Conservation (phyloP, 441 rosid species). For the Geranium incanum region DNA sequence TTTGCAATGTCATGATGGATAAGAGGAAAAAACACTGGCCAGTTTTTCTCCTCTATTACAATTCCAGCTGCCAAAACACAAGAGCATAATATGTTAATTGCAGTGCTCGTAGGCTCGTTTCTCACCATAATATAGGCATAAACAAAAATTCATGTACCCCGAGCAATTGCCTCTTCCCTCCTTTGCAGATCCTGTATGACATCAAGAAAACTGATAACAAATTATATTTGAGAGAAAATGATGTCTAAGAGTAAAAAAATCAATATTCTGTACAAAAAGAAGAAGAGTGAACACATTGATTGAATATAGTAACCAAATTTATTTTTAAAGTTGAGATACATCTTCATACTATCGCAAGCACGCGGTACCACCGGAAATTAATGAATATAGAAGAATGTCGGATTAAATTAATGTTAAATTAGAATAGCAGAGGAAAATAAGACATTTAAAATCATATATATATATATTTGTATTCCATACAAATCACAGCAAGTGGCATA, state of each 20-base stretch:
- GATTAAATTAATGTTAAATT: too few relatives aligned
- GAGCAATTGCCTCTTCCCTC: constrained; percentile 78
- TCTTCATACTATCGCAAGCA: neutral
- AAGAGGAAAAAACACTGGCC: constrained; percentile 86
- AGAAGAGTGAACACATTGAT: neutral
- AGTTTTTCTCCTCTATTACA: constrained; percentile 85
- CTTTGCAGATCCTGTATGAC: constrained; percentile 66
- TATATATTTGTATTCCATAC: too few relatives aligned
- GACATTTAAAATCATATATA: too few relatives aligned
- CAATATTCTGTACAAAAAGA: neutral
- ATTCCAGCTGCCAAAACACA: constrained; percentile 58
- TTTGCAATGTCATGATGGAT: constrained; percentile 90
- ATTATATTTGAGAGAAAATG: constrained; percentile 11
- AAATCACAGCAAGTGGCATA: too few relatives aligned
- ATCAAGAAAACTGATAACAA: constrained; percentile 18
- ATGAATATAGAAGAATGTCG: too few relatives aligned
- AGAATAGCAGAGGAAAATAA: too few relatives aligned
- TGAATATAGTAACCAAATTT: neutral
- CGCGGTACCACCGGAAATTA: neutral
- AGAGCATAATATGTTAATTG: neutral
- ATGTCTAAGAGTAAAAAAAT: neutral
- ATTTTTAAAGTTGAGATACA: constrained; percentile 7
- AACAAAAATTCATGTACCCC: constrained; percentile 32
- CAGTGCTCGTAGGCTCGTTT: neutral
- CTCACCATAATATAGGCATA: constrained; percentile 7